Evolutionary conservation across 768 basidiomycete species (phyloP).

Genomic region (Leucosporidium scottii): DNA sequence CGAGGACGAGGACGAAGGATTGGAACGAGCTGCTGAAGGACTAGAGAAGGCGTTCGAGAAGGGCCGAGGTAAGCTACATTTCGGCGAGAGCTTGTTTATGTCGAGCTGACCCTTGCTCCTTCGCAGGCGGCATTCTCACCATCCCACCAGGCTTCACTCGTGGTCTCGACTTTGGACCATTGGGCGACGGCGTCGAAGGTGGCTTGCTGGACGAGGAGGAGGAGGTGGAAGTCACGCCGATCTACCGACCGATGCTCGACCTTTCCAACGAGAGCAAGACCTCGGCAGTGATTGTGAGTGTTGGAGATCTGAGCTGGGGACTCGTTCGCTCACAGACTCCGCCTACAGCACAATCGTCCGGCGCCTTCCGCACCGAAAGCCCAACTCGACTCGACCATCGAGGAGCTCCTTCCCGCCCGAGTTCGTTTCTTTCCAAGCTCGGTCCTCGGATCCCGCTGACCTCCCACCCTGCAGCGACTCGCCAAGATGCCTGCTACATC

Average conservation of each 20-base stretch:
- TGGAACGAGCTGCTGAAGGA: constrained; percentile 13
- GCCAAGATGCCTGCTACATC: constrained; percentile 53
- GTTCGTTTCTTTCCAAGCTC: constrained; percentile 36
- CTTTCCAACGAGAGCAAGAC: constrained; percentile 13
- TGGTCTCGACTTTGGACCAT: constrained; percentile 57
- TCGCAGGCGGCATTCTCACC: constrained; percentile 49
- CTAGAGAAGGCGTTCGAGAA: constrained; percentile 39
- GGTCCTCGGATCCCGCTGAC: not conserved
- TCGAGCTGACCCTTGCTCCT: not conserved
- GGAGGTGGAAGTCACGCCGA: constrained; percentile 35
- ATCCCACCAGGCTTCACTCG: constrained; percentile 76
- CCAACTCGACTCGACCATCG: constrained; percentile 55
- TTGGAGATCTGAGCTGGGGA: not conserved
- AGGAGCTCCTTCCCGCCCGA: constrained; percentile 61
- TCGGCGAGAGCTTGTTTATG: not conserved
- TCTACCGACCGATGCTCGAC: constrained; percentile 35
- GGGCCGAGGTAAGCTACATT: constrained; percentile 21
- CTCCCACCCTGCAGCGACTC: constrained; percentile 46
- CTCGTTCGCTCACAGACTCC: not conserved
- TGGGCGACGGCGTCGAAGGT: constrained; percentile 40
- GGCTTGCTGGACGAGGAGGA: constrained; percentile 39
- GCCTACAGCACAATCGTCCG: not conserved
- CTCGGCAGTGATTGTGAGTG: not conserved
- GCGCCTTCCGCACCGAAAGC: constrained; percentile 31
- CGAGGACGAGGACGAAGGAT: constrained; percentile 44